Percentiles rank a stretch among this genome's conserved stretches.
Evolutionary conservation across 2,329 filamentous ascomycete genomes (phyloP).

Genomic region (Cytospora chrysosperma): DNA sequence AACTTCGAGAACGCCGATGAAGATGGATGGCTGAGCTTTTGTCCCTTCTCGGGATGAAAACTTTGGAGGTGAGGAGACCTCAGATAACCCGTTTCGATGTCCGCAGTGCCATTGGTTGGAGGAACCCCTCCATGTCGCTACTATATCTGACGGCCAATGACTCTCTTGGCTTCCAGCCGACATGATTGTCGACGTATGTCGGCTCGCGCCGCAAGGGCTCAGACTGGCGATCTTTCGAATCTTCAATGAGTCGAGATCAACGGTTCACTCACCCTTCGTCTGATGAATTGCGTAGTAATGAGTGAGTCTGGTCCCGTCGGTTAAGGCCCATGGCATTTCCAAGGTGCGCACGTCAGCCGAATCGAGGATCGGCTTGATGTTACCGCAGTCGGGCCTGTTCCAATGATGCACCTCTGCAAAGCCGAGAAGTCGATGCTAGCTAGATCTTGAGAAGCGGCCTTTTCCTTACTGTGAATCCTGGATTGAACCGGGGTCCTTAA

Average conservation of each 20-base stretch:
- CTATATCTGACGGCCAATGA: background rate
- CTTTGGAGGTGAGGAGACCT: background rate
- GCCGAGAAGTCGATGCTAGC: background rate
- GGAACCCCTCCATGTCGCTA: background rate
- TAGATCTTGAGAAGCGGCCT: background rate
- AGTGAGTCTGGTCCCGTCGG: background rate
- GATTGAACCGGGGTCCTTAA: too few species aligned
- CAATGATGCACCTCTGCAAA: background rate
- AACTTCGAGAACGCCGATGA: slow-evolving; percentile 17
- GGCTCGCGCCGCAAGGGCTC: slow-evolving; percentile 12
- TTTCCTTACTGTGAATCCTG: too few species aligned
- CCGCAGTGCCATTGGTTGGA: background rate
- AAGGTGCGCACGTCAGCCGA: slow-evolving; percentile 6
- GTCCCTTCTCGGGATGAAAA: background rate
- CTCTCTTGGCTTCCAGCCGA: background rate
- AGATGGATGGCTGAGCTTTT: background rate
- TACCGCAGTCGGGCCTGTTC: slow-evolving; percentile 7
- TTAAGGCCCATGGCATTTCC: background rate
- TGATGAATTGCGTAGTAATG: background rate
- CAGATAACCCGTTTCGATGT: background rate
- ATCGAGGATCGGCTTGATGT: background rate
- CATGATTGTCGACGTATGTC: background rate
- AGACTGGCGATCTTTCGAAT: slow-evolving; percentile 9
- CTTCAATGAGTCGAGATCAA: slow-evolving; percentile 11
- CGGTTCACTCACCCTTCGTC: background rate